Percentiles rank a stretch among this genome's conserved stretches.
These are phyloP conservation scores for Cyberlindnera americana DNA, from an alignment of 805 yeast species.

Conservation along the genomic window DNA sequence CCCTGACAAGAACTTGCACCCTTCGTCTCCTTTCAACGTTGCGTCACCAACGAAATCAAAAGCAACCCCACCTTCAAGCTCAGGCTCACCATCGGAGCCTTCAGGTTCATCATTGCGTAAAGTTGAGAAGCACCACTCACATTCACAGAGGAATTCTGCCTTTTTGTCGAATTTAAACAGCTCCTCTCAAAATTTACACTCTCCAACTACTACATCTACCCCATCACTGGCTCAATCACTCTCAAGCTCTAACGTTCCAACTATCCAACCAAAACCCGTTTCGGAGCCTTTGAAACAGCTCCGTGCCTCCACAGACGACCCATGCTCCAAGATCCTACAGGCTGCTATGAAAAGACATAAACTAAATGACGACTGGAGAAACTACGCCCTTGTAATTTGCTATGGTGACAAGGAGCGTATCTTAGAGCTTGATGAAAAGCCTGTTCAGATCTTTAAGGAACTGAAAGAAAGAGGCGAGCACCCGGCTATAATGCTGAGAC, in stretches of 20 bases:
- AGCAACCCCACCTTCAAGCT: slow-evolving; percentile 5
- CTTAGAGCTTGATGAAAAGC: slow-evolving; percentile 79
- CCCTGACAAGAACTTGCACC: slow-evolving; percentile 18
- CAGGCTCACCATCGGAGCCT: slow-evolving; percentile 13
- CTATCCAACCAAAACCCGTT: slow-evolving; percentile 20
- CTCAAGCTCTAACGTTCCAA: slow-evolving; percentile 3
- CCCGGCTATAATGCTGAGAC: slow-evolving; percentile 91
- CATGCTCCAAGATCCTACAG: slow-evolving; percentile 82
- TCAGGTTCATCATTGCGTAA: slow-evolving; percentile 7
- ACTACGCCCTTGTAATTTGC: slow-evolving; percentile 84
- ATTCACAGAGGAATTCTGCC: slow-evolving; percentile 16
- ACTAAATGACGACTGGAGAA: slow-evolving; percentile 77
- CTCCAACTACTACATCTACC: slow-evolving; percentile 18
- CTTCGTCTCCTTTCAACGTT: slow-evolving; percentile 28
- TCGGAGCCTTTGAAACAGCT: slow-evolving; percentile 78
- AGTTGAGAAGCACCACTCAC: slow-evolving; percentile 7
- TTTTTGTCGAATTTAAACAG: slow-evolving; percentile 2
- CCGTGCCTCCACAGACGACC: slow-evolving; percentile 85
- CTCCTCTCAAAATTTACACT: slow-evolving; percentile 7
- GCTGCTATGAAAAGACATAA: slow-evolving; percentile 86
- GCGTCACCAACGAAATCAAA: slow-evolving; percentile 28
- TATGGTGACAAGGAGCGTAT: slow-evolving; percentile 89
- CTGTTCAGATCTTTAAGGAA: slow-evolving; percentile 81
- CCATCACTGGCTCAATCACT: slow-evolving; percentile 6
- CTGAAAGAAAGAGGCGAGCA: slow-evolving; percentile 79